Percentiles rank a stretch among this genome's conserved stretches.
Evolutionary conservation across 2,329 filamentous ascomycete genomes (phyloP).

Genomic region (Fusarium beomiforme): DNA sequence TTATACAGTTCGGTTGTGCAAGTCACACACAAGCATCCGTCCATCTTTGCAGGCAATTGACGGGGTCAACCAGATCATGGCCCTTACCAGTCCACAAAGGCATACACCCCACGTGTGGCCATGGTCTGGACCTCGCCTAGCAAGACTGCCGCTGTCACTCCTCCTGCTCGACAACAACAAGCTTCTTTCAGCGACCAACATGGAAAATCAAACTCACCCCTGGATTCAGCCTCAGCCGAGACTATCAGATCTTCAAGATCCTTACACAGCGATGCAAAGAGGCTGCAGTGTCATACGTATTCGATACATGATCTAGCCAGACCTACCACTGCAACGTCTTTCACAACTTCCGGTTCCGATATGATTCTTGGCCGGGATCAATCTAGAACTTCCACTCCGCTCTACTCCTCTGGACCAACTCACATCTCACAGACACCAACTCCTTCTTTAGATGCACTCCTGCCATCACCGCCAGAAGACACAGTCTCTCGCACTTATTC

Average conservation of each 20-base stretch:
- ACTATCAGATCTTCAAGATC: slow-evolving; percentile 13
- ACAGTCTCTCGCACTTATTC: not conserved
- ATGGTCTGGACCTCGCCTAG: slow-evolving; percentile 50
- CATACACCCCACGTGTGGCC: slow-evolving; percentile 49
- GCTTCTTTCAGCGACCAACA: slow-evolving; percentile 1
- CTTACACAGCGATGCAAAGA: not conserved
- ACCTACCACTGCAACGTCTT: slow-evolving; percentile 31
- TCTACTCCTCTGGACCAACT: slow-evolving; percentile 5
- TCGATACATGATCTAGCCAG: slow-evolving; percentile 14
- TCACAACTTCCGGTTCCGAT: slow-evolving; percentile 35
- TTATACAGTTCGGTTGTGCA: slow-evolving; percentile 85
- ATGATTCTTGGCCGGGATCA: slow-evolving; percentile 20
- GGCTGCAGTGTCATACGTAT: not conserved
- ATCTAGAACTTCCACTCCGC: slow-evolving; percentile 7
- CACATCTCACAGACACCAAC: slow-evolving; percentile 30
- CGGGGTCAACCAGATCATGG: slow-evolving; percentile 44
- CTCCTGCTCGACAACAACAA: slow-evolving; percentile 2
- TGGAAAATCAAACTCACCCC: slow-evolving; percentile 17
- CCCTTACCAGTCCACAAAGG: slow-evolving; percentile 27
- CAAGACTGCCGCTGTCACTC: slow-evolving; percentile 1
- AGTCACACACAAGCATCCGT: slow-evolving; percentile 81
- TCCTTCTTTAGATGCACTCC: slow-evolving; percentile 4
- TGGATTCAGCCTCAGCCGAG: slow-evolving; percentile 2
- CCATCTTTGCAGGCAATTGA: slow-evolving; percentile 73
- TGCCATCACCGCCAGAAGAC: slow-evolving; percentile 30